Base-by-base conservation (phyloP, 352 stramenopile genomes). In the Phytophthora quininea region DNA sequence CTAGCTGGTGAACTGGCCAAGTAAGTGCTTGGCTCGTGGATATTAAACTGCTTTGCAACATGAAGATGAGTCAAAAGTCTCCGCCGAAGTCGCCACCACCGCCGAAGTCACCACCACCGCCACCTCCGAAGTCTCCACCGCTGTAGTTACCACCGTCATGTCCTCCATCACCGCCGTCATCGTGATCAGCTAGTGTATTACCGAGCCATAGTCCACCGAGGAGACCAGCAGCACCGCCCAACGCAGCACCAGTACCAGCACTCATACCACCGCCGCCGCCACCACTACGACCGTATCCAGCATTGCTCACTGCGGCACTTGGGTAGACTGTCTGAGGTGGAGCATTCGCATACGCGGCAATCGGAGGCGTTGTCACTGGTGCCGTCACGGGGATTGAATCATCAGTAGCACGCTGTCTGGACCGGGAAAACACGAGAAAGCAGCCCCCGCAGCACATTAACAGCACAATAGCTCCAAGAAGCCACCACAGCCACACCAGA, bases 171-270 rank as follows among this genome's bases (percentile, higher is more conserved):
- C 57, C 48, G 42, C 60, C 24, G 24, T 57, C 35, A 19, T 69
- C 71, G 46, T 67, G 67, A 56, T 84, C 67, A 31, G 72, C 79
- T 11, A 88, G 30, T 0, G 68, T 54, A 19, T 85, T 62, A 43
- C 79, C 77, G 2, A 90, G 51, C 31, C 73, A 11, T 15, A 87
- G 24, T 10, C 81, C 81, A 33, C 81, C 79, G 0, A 86, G 46
- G 15, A 90, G 65, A 35, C 81, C 81, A 7, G 77, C 81, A 2
- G 70, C 64, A 8, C 72, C 81, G n/a, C 81, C 79, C 4, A 89
- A 50, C 2, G 70, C 79, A 24, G 79, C 81, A 3, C 77, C 77
- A 1, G 77, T 76, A 7, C 77, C 81, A 37, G 77, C 79, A 4
- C 79, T 66, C 70, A 90, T 87, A 2, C 78, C 74, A 8, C 74